Evolutionary conservation across 768 basidiomycete genomes (phyloP), one percentile per base, ranked within the genome.

Genomic region (Suillus tomentosus): DNA sequence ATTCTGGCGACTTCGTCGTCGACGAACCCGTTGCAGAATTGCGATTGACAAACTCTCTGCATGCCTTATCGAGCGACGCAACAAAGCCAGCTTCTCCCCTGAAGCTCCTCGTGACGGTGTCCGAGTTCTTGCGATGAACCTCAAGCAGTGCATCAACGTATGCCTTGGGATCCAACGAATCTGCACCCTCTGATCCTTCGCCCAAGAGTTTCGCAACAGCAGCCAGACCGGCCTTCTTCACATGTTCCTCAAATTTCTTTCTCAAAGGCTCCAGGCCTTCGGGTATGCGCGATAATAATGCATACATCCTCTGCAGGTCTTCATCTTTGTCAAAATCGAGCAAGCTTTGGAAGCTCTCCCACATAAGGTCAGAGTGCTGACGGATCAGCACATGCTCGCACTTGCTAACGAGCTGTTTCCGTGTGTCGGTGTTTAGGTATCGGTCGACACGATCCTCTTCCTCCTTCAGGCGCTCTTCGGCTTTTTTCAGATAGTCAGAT

Each of bases 401-500:
- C 78, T 87, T 90, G 72, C 77, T 84, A 75, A 92, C 83, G 65
- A 92, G 82, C 37, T 87, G 82, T 74, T 94, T 95, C 72, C 92
- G 86, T 22, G 96, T 97, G 64, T 88, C 88, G 8, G 90, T 89
- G 77, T 96, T 91, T 53, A 99, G 83, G 76, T 97, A 98, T 60
- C 94, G 85, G 73, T 97, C 96, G 24, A 98, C 94, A 27, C 96
- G 87, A 72, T 96, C 93, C 76, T 96, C 94, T 71, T 99, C 96
- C 76, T 99, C 96, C 63, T 87, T 86, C 64, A 99, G 79, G 53
- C 96, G 87, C 71, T 92, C 91, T 73, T 97, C 96, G 1, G 94
- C 96, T 77, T 93, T 96, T 80, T 89, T 95, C 74, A 99, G 81
- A 76, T 98, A 99, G 73, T 98, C 96, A 14, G 94, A 92, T 58